A percentile compares a stretch with the other conserved stretches of the same genome.
Conservation (phyloP, 2,329 filamentous ascomycete species). For the Paramyrothecium roridum region DNA sequence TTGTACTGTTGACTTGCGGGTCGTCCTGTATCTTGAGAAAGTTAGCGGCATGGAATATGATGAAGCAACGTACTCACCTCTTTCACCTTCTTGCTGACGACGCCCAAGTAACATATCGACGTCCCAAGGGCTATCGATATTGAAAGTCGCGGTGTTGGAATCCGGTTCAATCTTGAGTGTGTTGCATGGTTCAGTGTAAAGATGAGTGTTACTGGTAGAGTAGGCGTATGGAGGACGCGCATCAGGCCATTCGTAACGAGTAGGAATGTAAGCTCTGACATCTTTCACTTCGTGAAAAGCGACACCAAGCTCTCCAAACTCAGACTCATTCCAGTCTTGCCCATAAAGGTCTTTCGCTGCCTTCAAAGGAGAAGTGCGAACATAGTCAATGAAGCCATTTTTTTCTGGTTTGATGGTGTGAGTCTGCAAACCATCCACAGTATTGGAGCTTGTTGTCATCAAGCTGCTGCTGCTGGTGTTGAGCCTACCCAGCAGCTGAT, state of each 20-base stretch:
- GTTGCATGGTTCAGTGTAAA: no score
- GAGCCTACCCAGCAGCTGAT: conserved; percentile 16
- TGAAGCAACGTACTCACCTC: neutral
- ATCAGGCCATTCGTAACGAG: no score
- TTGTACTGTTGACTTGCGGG: no score
- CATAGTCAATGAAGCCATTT: conserved; percentile 12
- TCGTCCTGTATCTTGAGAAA: no score
- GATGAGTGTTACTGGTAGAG: no score
- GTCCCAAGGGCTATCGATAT: conserved; percentile 3
- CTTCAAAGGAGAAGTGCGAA: conserved; percentile 11
- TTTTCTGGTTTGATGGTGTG: conserved; percentile 7
- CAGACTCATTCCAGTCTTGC: no score
- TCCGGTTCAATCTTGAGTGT: neutral
- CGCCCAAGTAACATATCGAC: neutral
- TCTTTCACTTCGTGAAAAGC: no score
- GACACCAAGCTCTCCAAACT: no score
- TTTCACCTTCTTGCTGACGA: neutral
- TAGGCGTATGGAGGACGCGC: no score
- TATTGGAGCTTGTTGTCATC: conserved; percentile 15
- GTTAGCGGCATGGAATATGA: no score
- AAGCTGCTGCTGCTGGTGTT: conserved; percentile 17
- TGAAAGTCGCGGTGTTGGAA: neutral
- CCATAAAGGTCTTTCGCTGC: conserved; percentile 10
- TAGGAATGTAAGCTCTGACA: no score
- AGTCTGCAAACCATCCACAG: no score